A percentile compares a stretch with the other conserved stretches of the same genome.
phyloP scores from a whole-genome alignment of 257 asterid genomes.

The Solanum habrochaites region DNA sequence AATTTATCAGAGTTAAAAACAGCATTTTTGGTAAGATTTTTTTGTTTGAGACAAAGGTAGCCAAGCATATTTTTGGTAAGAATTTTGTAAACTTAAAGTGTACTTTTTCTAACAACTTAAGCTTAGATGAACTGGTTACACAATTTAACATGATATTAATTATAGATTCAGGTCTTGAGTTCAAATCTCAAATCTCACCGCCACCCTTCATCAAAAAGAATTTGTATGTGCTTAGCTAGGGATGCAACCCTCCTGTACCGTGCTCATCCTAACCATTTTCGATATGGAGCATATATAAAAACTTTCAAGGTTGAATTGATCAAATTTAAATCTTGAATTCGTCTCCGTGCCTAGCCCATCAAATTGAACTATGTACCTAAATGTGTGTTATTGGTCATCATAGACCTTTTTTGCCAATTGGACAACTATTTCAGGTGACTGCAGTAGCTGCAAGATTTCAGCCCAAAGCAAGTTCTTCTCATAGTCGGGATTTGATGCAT shows the following conservation, averaged over 20 bases:
- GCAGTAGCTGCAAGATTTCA: slow-evolving; percentile 14
- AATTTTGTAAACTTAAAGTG: neutral
- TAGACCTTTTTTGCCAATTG: slow-evolving; percentile 3
- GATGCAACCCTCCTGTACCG: neutral
- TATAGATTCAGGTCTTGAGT: neutral
- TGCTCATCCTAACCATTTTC: neutral
- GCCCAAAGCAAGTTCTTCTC: slow-evolving; percentile 18
- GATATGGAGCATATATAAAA: neutral
- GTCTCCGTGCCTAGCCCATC: neutral
- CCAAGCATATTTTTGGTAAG: neutral
- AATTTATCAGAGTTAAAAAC: neutral
- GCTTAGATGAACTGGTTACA: neutral
- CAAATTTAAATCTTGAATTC: neutral
- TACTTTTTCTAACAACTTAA: neutral
- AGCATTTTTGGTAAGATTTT: neutral
- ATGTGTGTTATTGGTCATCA: slow-evolving; percentile 6
- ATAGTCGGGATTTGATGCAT: slow-evolving; percentile 6
- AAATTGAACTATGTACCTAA: neutral
- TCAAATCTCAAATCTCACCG: neutral
- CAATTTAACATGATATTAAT: neutral
- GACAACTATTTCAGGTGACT: slow-evolving; percentile 7
- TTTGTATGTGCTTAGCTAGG: neutral
- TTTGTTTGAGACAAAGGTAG: neutral
- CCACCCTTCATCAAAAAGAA: neutral
- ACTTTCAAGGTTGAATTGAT: neutral